A percentile compares a stretch with the other conserved stretches of the same genome.
phyloP scores from a whole-genome alignment of 805 yeast species.

The Saturnispora saitoi region DNA sequence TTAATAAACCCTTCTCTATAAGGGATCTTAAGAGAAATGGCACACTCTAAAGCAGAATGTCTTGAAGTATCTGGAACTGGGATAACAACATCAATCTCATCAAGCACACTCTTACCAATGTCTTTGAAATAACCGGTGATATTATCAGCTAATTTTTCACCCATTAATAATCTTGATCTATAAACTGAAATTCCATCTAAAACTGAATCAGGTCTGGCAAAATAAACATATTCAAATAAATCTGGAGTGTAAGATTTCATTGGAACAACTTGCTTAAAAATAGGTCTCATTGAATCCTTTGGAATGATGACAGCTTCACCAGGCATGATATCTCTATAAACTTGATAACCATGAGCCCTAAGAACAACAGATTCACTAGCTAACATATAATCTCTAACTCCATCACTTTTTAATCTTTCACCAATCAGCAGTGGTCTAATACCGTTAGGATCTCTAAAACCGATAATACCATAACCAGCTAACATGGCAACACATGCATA shows the following conservation, averaged over 20 bases:
- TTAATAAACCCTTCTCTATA: constrained; percentile 97
- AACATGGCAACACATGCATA: constrained; percentile 92
- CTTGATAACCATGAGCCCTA: constrained; percentile 80
- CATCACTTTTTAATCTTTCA: constrained; percentile 63
- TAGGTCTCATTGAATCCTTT: constrained; percentile 62
- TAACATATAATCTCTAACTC: constrained; percentile 79
- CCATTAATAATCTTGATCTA: constrained; percentile 89
- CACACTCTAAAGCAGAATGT: constrained; percentile 88
- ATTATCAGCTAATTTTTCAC: constrained; percentile 73
- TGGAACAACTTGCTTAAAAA: constrained; percentile 79
- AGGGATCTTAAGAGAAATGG: constrained; percentile 69
- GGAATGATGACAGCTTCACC: constrained; percentile 96
- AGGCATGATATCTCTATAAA: constrained; percentile 76
- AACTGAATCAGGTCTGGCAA: constrained; percentile 96
- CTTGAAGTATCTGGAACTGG: constrained; percentile 99
- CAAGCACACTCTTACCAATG: constrained; percentile 36
- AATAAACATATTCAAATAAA: constrained; percentile 93
- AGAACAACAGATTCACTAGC: constrained; percentile 94
- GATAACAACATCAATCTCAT: constrained; percentile 83
- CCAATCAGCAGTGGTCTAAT: constrained; percentile 88
- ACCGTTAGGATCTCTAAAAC: constrained; percentile 96
- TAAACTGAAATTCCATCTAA: constrained; percentile 96
- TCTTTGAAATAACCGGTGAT: constrained; percentile 36
- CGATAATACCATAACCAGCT: constrained; percentile 93
- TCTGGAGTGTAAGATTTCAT: constrained; percentile 82